phyloP scores from a whole-genome alignment of 164 flowering plant species.

The Magnolia changhungtana region DNA sequence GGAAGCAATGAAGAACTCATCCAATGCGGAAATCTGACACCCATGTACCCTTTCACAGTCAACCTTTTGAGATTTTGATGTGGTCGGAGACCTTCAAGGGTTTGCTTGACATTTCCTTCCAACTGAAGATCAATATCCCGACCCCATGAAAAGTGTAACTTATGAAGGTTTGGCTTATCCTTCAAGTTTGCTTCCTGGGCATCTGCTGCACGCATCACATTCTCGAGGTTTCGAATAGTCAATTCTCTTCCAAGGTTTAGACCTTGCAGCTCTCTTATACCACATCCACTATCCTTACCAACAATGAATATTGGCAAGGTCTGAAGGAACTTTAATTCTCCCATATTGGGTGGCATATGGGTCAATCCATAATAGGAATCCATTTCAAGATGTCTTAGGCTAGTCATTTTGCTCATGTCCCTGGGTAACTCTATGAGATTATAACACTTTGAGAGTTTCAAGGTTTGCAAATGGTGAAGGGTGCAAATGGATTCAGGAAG shows the following conservation, averaged over 20 bases:
- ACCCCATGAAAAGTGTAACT: neutral
- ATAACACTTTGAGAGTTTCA: neutral
- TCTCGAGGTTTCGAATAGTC: neutral
- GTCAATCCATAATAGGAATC: too few species aligned
- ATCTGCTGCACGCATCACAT: neutral
- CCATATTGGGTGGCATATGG: neutral
- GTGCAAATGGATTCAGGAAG: slow-evolving; percentile 2
- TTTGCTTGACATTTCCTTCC: neutral
- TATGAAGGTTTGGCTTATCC: neutral
- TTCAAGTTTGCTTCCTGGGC: slow-evolving; percentile 7
- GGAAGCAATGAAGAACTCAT: neutral
- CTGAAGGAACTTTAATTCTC: slow-evolving; percentile 2
- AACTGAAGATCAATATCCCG: too few species aligned
- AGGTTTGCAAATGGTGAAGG: slow-evolving; percentile 12
- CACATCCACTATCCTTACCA: neutral
- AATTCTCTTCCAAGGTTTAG: slow-evolving; percentile 7
- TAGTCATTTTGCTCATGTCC: slow-evolving; percentile 2
- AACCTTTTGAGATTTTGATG: slow-evolving; percentile 17
- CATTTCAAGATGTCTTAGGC: slow-evolving; percentile 11
- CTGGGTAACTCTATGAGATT: slow-evolving; percentile 1
- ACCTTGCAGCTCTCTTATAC: neutral
- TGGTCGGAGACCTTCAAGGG: slow-evolving; percentile 22
- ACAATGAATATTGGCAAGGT: slow-evolving; percentile 1
- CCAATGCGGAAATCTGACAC: slow-evolving; percentile 26
- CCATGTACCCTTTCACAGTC: slow-evolving; percentile 14